A percentile compares a stretch with the other conserved stretches of the same genome.
Conservation (phyloP, 345 rosid genomes). For the Fremontodendron californicum region DNA sequence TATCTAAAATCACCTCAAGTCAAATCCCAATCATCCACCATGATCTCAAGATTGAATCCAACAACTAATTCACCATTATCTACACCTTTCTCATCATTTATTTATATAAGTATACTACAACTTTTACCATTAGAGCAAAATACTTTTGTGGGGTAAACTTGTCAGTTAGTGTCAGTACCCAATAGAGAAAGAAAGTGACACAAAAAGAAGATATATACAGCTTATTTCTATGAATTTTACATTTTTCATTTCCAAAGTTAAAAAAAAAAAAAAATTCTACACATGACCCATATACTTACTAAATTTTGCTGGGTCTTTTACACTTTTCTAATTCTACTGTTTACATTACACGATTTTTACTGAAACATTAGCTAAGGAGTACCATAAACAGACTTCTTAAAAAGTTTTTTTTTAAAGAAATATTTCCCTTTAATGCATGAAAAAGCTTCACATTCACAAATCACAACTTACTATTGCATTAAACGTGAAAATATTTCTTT, state of each 20-base stretch:
- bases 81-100: no score
- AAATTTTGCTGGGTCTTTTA: not conserved
- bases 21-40: not conserved
- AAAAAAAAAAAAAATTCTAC: not conserved
- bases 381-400: not conserved
- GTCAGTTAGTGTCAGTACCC: not conserved
- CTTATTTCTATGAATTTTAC: not conserved
- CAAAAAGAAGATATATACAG: not conserved
- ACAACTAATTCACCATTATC: no score
- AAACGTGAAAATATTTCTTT: not conserved
- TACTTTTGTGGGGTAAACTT: not conserved
- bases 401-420: not conserved
- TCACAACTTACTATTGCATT: not conserved
- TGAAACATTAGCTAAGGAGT: not conserved
- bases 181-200: not conserved
- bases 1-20: not conserved
- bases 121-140: not conserved
- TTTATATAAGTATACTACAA: no score
- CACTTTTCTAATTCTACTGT: not conserved
- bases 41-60: not conserved
- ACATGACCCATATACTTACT: not conserved
- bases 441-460: not conserved
- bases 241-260: not conserved
- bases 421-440: not conserved
- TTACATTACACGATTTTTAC: not conserved